Base-by-base conservation (phyloP, 2,329 filamentous ascomycete species). In the Neodidymelliopsis sp. region DNA sequence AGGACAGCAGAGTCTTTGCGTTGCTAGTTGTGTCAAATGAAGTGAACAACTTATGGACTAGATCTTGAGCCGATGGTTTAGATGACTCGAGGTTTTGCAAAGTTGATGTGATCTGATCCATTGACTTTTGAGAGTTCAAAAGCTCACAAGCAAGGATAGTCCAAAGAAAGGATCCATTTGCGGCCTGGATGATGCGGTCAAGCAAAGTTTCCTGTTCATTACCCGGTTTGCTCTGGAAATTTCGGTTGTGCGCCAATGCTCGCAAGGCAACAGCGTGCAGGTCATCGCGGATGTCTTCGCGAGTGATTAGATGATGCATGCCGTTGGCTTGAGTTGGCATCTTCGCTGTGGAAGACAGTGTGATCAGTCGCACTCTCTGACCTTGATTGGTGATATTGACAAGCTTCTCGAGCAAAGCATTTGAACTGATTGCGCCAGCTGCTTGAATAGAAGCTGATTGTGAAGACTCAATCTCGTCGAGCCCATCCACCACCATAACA, bases 101-200 rank as follows among this genome's bases (percentile, higher is more conserved):
- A 30, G 74, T 70, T 6, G 74, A 70, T 10, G 47, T 62, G 33
- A 74, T 56, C 2, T 66, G 70, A 19, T 69, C 66, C 1, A 41
- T 43, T 1, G 63, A 63, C 25, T 72, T 71, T 42, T 77, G 71
- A 11, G 65, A 58, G 10, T 69, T 69, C n/a, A 77, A 58, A 27
- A 73, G 62, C 48, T 75, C 69, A 31, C 76, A 63, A 4, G 71
- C 71, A 45, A 79, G 63, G 18, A 74, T 72, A 1, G 75, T 70
- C 70, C 75, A 77, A 11, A 77, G 68, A 55, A 79, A 78, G 4
- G 75, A 77, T 6, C 77, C 76, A 15, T 75, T 70, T 1, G 75
- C 71, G 8, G 67, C 61, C 15, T 70, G 59, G 19, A 74, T 73
- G 30, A 79, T 69, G 10, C 71, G 61, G 31, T 72, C 63, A 8